Evolutionary conservation across 2,329 filamentous ascomycete genomes (phyloP).

Genomic region (Xylaria sp.): DNA sequence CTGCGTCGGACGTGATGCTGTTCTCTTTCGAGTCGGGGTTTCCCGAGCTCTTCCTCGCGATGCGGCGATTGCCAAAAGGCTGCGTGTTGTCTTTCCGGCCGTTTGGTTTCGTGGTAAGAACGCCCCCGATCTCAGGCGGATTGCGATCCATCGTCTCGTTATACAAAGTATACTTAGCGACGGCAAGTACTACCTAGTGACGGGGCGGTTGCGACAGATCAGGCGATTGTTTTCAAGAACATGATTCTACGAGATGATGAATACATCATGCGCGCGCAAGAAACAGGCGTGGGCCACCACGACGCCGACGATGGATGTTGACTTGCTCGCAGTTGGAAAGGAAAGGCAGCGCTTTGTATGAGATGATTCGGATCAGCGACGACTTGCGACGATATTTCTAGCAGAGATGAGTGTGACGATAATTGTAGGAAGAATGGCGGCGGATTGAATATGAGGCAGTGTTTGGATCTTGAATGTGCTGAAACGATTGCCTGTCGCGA

Average conservation of each 20-base stretch:
- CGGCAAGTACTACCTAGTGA: slow-evolving; percentile 10
- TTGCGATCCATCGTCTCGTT: slow-evolving; percentile 43
- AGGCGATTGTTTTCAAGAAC: slow-evolving; percentile 36
- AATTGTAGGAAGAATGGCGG: neutral
- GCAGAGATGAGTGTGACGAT: neutral
- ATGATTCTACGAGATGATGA: slow-evolving; percentile 15
- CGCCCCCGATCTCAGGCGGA: slow-evolving; percentile 34
- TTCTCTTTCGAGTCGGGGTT: slow-evolving; percentile 44
- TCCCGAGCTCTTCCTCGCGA: slow-evolving; percentile 31
- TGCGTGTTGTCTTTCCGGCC: slow-evolving; percentile 42
- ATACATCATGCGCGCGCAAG: slow-evolving; percentile 35
- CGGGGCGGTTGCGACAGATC: slow-evolving; percentile 21
- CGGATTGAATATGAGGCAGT: neutral
- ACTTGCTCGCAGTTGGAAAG: neutral
- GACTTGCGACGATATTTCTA: neutral
- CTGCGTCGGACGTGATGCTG: slow-evolving; percentile 40
- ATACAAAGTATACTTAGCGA: neutral
- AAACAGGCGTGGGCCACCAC: neutral
- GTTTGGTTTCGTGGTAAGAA: slow-evolving; percentile 45
- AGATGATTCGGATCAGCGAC: neutral
- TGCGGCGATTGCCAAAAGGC: slow-evolving; percentile 36
- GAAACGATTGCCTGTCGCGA: slow-evolving; percentile 21
- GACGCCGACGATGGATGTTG: neutral
- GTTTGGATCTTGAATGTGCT: neutral
- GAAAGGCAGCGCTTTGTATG: neutral